A percentile compares a stretch with the other conserved stretches of the same genome.
Conservation (phyloP, 768 basidiomycete species). For the Mycena leptocephala region DNA sequence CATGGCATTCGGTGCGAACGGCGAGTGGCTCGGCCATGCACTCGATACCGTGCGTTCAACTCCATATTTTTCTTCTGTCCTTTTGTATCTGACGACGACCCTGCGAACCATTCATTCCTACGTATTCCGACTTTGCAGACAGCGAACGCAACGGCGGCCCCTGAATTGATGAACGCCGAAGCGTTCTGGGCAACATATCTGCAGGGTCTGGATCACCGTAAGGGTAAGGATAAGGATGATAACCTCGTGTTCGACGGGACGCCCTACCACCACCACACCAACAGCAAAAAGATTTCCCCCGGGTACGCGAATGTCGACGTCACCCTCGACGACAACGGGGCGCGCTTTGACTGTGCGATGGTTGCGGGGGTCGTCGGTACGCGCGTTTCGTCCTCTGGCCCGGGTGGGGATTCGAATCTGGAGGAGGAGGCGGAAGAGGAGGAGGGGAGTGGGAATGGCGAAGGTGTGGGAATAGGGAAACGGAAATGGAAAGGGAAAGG, state of each 20-base stretch:
- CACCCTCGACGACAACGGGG: not conserved
- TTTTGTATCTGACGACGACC: not conserved
- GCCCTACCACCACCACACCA: too few relatives aligned
- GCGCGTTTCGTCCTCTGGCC: not conserved
- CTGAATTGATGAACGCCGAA: not conserved
- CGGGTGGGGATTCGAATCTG: too few relatives aligned
- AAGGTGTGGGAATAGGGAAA: too few relatives aligned
- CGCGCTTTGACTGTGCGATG: not conserved
- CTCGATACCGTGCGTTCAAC: not conserved
- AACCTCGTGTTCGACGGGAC: not conserved
- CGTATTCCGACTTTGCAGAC: not conserved
- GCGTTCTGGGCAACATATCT: not conserved
- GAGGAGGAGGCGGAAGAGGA: too few relatives aligned
- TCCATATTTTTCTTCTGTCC: not conserved
- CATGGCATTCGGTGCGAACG: not conserved
- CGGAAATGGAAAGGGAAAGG: too few relatives aligned
- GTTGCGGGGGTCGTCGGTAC: not conserved
- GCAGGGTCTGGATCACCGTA: too few relatives aligned
- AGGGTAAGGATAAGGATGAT: not conserved
- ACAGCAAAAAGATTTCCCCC: not conserved
- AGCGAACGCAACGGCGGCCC: not conserved
- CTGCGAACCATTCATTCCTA: too few relatives aligned
- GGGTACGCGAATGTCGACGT: not conserved
- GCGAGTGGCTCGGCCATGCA: not conserved
- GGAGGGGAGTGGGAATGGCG: too few relatives aligned